Evolutionary conservation across 2,329 filamentous ascomycete species (phyloP), one percentile per base, ranked within the genome.

Genomic region (Metarhizium rileyi): DNA sequence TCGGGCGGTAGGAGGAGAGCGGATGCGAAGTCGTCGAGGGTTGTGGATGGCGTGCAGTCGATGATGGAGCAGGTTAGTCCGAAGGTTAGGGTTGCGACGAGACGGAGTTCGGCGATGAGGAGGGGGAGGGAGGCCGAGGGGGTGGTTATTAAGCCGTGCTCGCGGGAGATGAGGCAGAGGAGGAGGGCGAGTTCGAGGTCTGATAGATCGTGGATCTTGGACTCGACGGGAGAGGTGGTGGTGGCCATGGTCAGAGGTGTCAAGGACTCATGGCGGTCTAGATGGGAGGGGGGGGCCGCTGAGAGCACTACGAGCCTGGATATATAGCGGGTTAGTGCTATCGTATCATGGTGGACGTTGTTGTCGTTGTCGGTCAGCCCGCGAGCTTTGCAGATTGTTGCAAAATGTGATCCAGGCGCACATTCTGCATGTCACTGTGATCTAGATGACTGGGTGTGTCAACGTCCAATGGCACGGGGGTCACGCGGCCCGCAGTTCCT

Each of bases 131-230:
- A 70, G 33, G 78, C 70, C 4, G 70, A 64, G 2, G 83, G 78
- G 16, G 87, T 86, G 66, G 89, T 85, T 61, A 97, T 81, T 58
- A 97, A 82, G 69, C 89, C 95, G 66, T 97, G 90, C 66, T 95
- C 87, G 56, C 84, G 78, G 52, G 84, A 82, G 54, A 90, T 76
- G 47, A 97, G 78, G 62, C 86, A 90, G 46, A 96, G 78, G 38
- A 97, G 76, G 14, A 86, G 71, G 23, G 91, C 93, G 52, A 97
- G 80, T 69, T 96, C 90, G 38, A 96, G 76, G 70, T 96, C 90
- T 61, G 84, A 87, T 55, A 97, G 75, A 57, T 81, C 77, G 61
- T 90, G 86, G 58, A 94, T 78, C 66, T 84, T 85, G 55, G 78
- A 73, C 53, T 84, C 71, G 54, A 90, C 42, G 44, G 40, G 25